Evolutionary conservation across 768 basidiomycete genomes (phyloP), one percentile per base, ranked within the genome.

Genomic region (Pisolithus marmoratus): DNA sequence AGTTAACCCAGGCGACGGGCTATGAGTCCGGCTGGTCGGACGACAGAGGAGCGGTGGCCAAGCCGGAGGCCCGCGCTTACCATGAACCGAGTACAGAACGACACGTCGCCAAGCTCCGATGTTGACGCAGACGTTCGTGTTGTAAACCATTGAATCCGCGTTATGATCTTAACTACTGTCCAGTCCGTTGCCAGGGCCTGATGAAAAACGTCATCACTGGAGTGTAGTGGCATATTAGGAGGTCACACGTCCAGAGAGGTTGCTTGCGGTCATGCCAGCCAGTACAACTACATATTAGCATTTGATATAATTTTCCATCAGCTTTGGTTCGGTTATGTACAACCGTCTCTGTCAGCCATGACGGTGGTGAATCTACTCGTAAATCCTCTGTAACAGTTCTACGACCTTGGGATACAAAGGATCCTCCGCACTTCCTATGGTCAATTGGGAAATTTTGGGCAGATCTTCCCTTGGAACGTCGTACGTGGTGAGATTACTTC

Each of bases 391-490:
- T 24, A 87, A 60, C 58, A 85, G 51, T 40, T 74, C 67, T 19
- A 81, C 72, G 5, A 83, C 75, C 46, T 68, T 71, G 3, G 69
- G 68, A 34, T 70, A 52, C 38, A 61, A 52, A 15, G 71, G 69
- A 54, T 79, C 67, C 38, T 73, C 70, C 8, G 49, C 51, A 36
- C 5, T 36, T 38, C 23, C 50, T 52, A 64, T 19, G 6, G 62
- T 58, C 54, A 52, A 44, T 40, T 49, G 59, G 8, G 85, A 83
- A 54, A 90, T 79, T 40, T 64, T 71, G 8, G 71, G 61, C 4
- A 86, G 50, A 56, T 87, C 79, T 43, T 69, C 72, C 42, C 57
- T 73, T 8, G 87, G 85, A 2, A 90, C 84, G 1, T 80, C 79
- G 68, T 86, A 86, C 19, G 82, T 74, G 20, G 71, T 63, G 37